Evolutionary conservation across 2,329 filamentous ascomycete species (phyloP).

Genomic region (Talaromyces sp.): DNA sequence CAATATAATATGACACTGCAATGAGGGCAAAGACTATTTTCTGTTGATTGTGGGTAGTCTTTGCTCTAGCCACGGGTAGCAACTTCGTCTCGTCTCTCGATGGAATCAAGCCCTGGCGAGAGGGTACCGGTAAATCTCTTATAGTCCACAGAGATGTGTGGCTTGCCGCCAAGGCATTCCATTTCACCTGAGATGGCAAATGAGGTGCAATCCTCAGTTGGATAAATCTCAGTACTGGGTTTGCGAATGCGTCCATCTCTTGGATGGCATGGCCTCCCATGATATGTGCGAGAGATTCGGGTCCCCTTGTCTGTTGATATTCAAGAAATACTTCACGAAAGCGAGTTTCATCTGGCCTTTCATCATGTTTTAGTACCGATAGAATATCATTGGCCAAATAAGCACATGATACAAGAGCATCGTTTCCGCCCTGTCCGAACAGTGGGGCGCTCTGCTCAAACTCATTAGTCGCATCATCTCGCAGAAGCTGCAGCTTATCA

Average conservation of each 20-base stretch:
- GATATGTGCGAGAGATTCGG: background rate
- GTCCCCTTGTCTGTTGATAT: background rate
- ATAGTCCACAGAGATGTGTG: background rate
- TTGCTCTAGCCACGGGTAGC: background rate
- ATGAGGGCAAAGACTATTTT: background rate
- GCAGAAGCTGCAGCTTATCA: background rate
- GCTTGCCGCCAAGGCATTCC: background rate
- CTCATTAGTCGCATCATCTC: background rate
- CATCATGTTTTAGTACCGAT: background rate
- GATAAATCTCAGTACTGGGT: background rate
- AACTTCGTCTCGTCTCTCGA: background rate
- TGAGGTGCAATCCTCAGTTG: background rate
- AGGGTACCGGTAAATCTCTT: background rate
- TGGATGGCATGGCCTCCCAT: background rate
- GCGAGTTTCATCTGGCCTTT: background rate
- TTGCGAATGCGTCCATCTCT: background rate
- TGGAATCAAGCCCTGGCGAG: background rate
- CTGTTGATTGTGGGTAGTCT: background rate
- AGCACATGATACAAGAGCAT: slow-evolving; percentile 6
- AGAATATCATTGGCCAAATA: slow-evolving; percentile 5
- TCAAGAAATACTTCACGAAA: background rate
- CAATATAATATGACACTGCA: background rate
- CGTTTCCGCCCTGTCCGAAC: slow-evolving; percentile 12
- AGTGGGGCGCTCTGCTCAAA: slow-evolving; percentile 2
- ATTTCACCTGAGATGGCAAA: background rate